These are phyloP conservation scores for Penicillium mononematosum DNA, from an alignment of 495 filamentous ascomycete genomes.

Conservation along the genomic window DNA sequence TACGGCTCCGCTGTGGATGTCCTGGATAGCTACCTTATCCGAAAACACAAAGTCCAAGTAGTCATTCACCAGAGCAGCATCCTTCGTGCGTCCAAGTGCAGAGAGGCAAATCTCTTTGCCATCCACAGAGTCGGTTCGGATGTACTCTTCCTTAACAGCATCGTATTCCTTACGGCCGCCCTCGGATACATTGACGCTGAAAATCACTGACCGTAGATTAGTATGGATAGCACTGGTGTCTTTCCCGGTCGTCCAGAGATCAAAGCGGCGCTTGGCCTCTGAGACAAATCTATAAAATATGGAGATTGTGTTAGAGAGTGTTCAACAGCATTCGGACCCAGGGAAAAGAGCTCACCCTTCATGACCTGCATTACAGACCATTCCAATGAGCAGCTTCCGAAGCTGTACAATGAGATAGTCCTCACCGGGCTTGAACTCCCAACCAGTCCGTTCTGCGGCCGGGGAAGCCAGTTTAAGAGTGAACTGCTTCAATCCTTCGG, in stretches of 20 bases:
- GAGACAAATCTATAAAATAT: slow-evolving; percentile 51
- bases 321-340: background rate
- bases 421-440: slow-evolving; percentile 73
- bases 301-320: slow-evolving; percentile 21
- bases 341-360: slow-evolving; percentile 53
- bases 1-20: slow-evolving; percentile 77
- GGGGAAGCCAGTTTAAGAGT: slow-evolving; percentile 66
- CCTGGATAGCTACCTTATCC: slow-evolving; percentile 71
- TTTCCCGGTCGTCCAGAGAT: slow-evolving; percentile 64
- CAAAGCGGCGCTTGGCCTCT: slow-evolving; percentile 74
- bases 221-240: slow-evolving; percentile 71
- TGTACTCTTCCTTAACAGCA: slow-evolving; percentile 78
- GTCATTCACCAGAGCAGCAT: slow-evolving; percentile 63
- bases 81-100: slow-evolving; percentile 71
- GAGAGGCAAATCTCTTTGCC: slow-evolving; percentile 82
- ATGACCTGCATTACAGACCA: slow-evolving; percentile 73
- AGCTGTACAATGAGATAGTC: slow-evolving; percentile 79
- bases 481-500: slow-evolving; percentile 70
- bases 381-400: slow-evolving; percentile 72
- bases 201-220: slow-evolving; percentile 74
- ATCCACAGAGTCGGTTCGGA: slow-evolving; percentile 76
- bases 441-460: slow-evolving; percentile 76
- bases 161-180: slow-evolving; percentile 66
- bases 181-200: slow-evolving; percentile 71
- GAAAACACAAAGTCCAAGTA: slow-evolving; percentile 80